phyloP scores from a whole-genome alignment of 345 rosid species.

The Turritis glabra region DNA sequence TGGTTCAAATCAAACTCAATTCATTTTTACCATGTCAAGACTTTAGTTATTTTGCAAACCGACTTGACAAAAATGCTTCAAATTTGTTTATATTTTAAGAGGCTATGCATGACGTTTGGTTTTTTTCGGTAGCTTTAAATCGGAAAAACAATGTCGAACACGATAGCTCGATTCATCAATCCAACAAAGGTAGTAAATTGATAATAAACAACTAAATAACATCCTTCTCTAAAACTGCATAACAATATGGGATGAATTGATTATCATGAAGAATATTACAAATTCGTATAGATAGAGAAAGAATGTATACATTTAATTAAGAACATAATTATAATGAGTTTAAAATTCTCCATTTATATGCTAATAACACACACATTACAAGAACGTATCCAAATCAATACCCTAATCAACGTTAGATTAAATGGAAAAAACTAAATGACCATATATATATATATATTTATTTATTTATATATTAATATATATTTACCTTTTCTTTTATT shows the following conservation, averaged over 20 bases:
- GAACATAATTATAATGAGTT: slow-evolving; percentile 23
- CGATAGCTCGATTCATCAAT: neutral
- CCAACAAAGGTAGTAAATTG: neutral
- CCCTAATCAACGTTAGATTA: slow-evolving; percentile 12
- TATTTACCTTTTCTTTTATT: slow-evolving; percentile 23
- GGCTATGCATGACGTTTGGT: neutral
- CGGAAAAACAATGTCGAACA: neutral
- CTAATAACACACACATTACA: slow-evolving; percentile 18
- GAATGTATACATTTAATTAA: slow-evolving; percentile 18
- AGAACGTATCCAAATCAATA: neutral
- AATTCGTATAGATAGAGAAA: slow-evolving; percentile 15
- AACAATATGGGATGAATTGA: neutral
- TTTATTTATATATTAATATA: neutral
- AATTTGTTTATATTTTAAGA: neutral
- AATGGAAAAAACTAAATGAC: no score
- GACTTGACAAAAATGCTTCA: neutral
- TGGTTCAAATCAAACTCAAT: neutral
- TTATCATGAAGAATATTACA: neutral
- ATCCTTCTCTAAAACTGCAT: slow-evolving; percentile 9
- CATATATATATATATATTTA: no score
- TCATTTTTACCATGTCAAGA: neutral
- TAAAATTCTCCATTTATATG: slow-evolving; percentile 14
- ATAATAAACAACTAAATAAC: neutral
- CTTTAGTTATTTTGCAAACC: neutral
- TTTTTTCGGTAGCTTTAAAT: neutral